Conservation (phyloP, 1,139 yeast genomes). For the Lodderomyces oxycetoniae region DNA sequence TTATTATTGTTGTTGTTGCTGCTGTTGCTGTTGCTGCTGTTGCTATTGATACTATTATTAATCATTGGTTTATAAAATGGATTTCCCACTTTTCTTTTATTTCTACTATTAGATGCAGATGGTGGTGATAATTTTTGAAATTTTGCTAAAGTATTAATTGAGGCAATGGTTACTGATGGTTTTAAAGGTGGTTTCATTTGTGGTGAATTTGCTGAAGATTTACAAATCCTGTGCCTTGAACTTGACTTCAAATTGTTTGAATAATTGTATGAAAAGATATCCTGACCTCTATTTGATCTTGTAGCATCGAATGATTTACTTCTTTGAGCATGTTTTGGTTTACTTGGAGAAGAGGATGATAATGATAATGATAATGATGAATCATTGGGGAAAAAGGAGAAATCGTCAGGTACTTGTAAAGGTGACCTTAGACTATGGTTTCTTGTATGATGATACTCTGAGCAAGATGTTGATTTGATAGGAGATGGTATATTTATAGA, state of each 20-base stretch:
- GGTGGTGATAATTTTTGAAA: conserved; percentile 4
- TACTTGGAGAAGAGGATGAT: conserved; percentile 1
- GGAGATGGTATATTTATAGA: neutral
- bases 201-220: conserved; percentile 10
- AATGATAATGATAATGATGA: conserved; percentile 2
- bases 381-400: neutral
- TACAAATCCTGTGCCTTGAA: conserved; percentile 6
- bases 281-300: conserved; percentile 3
- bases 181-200: conserved; percentile 16
- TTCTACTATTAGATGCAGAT: conserved; percentile 1
- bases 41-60: neutral
- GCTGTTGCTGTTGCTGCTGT: conserved; percentile 1
- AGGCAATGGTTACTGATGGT: conserved; percentile 25
- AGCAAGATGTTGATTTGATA: neutral
- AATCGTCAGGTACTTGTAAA: conserved; percentile 3
- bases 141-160: conserved; percentile 15
- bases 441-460: neutral
- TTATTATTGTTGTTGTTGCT: conserved; percentile 1
- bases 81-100: conserved; percentile 10
- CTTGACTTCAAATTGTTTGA: conserved; percentile 7
- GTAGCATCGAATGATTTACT: conserved; percentile 3
- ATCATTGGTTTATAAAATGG: conserved; percentile 13
- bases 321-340: neutral
- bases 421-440: conserved; percentile 4
- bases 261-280: conserved; percentile 12